phyloP scores from a whole-genome alignment of 2,329 filamentous ascomycete species.

The Fusarium domesticum region DNA sequence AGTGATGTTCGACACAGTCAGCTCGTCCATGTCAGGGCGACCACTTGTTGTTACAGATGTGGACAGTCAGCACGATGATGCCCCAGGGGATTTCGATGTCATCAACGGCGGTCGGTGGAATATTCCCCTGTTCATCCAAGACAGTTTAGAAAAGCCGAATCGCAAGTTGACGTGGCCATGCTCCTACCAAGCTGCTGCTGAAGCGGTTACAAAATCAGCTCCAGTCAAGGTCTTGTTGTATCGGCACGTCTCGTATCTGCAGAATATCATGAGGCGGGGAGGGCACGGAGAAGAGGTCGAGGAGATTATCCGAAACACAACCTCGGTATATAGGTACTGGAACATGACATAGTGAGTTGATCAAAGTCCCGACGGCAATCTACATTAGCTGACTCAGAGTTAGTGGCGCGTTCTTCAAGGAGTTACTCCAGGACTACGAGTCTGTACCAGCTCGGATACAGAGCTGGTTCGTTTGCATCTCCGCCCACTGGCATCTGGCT shows the following conservation, averaged over 20 bases:
- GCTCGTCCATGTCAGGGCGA: slow-evolving; percentile 47
- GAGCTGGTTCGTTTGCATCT: slow-evolving; percentile 57
- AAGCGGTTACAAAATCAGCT: slow-evolving; percentile 48
- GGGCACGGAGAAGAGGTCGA: slow-evolving; percentile 41
- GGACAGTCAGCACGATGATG: slow-evolving; percentile 36
- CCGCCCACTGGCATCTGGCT: slow-evolving; percentile 56
- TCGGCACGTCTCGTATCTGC: slow-evolving; percentile 49
- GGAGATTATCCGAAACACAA: slow-evolving; percentile 44
- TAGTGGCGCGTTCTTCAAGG: slow-evolving; percentile 45
- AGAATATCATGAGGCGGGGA: slow-evolving; percentile 45
- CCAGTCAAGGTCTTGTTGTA: slow-evolving; percentile 58
- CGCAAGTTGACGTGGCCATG: slow-evolving; percentile 47
- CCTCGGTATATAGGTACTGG: slow-evolving; percentile 54
- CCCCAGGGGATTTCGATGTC: slow-evolving; percentile 12
- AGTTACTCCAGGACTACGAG: slow-evolving; percentile 48
- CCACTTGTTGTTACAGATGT: slow-evolving; percentile 37
- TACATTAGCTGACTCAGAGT: background rate
- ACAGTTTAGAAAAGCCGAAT: slow-evolving; percentile 24
- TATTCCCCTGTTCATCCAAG: slow-evolving; percentile 23
- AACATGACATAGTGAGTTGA: slow-evolving; percentile 40
- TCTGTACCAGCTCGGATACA: slow-evolving; percentile 50
- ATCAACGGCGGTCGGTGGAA: slow-evolving; percentile 20
- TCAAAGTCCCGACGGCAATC: background rate
- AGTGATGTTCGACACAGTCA: slow-evolving; percentile 58
- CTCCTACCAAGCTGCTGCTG: slow-evolving; percentile 47